These are phyloP conservation scores for Xylaria sp. DNA, from an alignment of 495 filamentous ascomycete species.

Conservation along the genomic window DNA sequence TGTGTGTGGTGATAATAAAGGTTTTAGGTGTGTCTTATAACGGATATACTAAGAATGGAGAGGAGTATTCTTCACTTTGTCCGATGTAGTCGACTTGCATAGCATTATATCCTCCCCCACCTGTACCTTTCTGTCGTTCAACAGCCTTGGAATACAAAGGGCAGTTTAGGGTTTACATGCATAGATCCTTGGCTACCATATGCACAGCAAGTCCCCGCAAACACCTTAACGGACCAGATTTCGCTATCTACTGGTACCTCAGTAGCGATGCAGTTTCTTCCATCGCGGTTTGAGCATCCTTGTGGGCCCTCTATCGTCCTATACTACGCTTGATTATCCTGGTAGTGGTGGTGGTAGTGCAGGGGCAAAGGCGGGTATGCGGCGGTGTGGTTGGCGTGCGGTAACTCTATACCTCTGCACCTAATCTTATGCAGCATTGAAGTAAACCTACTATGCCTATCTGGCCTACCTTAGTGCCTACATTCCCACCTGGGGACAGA, in stretches of 20 bases:
- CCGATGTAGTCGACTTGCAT: background rate
- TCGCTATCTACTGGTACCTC: background rate
- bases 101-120: constrained; percentile 11
- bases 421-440: background rate
- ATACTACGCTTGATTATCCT: background rate
- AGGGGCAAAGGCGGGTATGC: background rate
- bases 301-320: background rate
- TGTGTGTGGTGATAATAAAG: background rate
- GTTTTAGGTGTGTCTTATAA: background rate
- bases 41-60: background rate
- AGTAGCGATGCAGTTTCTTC: constrained; percentile 5
- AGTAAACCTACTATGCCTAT: no score
- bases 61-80: background rate
- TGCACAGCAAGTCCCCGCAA: background rate
- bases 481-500: background rate
- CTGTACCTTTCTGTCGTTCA: background rate
- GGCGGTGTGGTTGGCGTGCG: constrained; percentile 2
- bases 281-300: background rate
- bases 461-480: no score
- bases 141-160: background rate
- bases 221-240: background rate
- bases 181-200: background rate
- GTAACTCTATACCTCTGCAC: background rate
- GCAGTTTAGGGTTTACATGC: constrained; percentile 11
- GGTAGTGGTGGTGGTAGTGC: no score